Conservation (phyloP, 1,139 yeast species). For the Blastobotrys buckinghamii region DNA sequence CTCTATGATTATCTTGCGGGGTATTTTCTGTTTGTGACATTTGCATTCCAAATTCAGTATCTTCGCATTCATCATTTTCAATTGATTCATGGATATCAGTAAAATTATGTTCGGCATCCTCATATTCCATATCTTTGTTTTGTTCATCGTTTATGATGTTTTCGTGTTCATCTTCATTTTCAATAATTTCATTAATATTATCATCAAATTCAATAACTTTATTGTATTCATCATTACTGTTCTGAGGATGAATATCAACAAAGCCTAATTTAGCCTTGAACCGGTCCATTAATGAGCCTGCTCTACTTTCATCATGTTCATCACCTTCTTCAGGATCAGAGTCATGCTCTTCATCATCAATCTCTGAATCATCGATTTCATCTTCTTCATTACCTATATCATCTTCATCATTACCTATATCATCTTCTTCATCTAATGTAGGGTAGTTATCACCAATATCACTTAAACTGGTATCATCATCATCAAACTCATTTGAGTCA, state of each 20-base stretch:
- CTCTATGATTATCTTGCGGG: background rate
- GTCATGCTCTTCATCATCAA: background rate
- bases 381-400: background rate
- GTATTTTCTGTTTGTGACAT: too few relatives aligned
- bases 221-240: background rate
- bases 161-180: background rate
- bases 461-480: constrained; percentile 1
- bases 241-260: background rate
- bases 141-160: background rate
- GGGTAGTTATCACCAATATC: background rate
- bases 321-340: background rate
- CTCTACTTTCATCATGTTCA: background rate
- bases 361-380: background rate
- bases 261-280: background rate
- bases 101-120: background rate
- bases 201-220: background rate
- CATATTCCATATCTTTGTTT: background rate
- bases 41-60: background rate
- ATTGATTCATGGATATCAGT: background rate
- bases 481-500: constrained; percentile 12
- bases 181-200: background rate
- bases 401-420: background rate
- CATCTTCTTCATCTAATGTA: background rate
- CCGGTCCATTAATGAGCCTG: background rate
- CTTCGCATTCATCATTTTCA: background rate